phyloP scores from a whole-genome alignment of 164 flowering plant genomes.

The Dillenia turbinata region DNA sequence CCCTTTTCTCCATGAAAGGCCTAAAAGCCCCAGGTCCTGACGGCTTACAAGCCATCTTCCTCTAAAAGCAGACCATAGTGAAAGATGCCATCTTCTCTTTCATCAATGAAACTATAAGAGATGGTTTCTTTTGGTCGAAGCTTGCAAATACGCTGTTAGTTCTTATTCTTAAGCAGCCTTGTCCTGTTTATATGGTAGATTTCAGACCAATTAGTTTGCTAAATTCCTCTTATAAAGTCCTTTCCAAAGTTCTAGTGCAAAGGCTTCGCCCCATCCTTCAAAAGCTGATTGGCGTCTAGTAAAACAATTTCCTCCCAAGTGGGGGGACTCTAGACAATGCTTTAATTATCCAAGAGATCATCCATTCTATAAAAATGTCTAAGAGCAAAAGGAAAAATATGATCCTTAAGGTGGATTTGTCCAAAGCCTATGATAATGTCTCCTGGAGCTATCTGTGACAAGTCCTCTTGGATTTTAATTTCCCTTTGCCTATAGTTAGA shows the following conservation, averaged over 20 bases:
- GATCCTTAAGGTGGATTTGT: neutral
- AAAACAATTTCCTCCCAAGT: neutral
- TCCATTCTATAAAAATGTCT: neutral
- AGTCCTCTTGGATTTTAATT: neutral
- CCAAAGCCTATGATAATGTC: neutral
- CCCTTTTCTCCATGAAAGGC: neutral
- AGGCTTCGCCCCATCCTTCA: neutral
- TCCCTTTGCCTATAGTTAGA: neutral
- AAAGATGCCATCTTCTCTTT: neutral
- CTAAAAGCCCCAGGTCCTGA: neutral
- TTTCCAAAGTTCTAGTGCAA: neutral
- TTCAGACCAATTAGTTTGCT: neutral
- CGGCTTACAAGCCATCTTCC: neutral
- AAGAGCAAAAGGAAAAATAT: neutral
- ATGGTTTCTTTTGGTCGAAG: neutral
- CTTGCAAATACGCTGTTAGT: neutral
- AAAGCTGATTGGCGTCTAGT: neutral
- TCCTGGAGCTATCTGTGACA: neutral
- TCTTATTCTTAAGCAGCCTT: neutral
- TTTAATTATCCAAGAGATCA: neutral
- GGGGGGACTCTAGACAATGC: neutral
- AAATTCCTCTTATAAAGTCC: neutral
- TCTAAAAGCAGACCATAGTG: neutral
- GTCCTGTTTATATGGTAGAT: neutral
- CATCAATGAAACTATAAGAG: neutral